Evolutionary conservation across 768 basidiomycete species (phyloP), one percentile per base, ranked within the genome.

Genomic region (Boletus tomentosulus): DNA sequence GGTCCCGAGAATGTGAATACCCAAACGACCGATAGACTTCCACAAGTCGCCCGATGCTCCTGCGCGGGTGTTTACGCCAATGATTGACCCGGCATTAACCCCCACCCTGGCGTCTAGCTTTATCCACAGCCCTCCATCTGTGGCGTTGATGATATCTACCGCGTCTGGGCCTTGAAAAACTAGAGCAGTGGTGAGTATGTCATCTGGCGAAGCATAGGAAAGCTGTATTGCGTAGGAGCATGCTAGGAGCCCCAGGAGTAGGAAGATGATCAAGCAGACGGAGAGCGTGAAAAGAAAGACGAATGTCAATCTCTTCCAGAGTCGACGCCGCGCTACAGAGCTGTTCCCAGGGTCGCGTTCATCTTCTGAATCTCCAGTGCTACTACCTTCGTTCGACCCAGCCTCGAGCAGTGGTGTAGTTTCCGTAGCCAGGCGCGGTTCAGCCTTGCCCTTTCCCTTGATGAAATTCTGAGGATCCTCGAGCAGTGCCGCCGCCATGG

Each of bases 11-110:
- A 65, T 69, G 33, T 74, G 74, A 30, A 91, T 77, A 6, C 86
- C 81, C 78, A 86, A 84, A 33, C 86, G 76, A 3, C 87, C 89
- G 16, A 89, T 53, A 2, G 78, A 72, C 68, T 86, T 89, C 84
- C 84, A 86, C 30, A 82, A 54, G 43, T 68, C 69, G n/a, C 63
- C 57, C 44, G 83, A 54, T 6, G 81, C 37, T 30, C 73, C 72
- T 51, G 87, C 74, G 8, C 73, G 70, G 11, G 71, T 70, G 50
- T 80, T 80, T 12, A 87, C 77, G 1, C 80, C 85, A 13, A 87
- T 71, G 19, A 82, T 71, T 9, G 74, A 65, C 2, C 85, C 86
- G 7, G 84, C 87, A 63, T 90, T 82, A n/a, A 91, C 56, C 0
- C 89, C 89, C 15, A 87, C 63, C 46, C 76, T 72, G 4, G 77